These are phyloP conservation scores for Globisporangium lucens DNA, from an alignment of 352 stramenopile genomes.

Conservation along the genomic window DNA sequence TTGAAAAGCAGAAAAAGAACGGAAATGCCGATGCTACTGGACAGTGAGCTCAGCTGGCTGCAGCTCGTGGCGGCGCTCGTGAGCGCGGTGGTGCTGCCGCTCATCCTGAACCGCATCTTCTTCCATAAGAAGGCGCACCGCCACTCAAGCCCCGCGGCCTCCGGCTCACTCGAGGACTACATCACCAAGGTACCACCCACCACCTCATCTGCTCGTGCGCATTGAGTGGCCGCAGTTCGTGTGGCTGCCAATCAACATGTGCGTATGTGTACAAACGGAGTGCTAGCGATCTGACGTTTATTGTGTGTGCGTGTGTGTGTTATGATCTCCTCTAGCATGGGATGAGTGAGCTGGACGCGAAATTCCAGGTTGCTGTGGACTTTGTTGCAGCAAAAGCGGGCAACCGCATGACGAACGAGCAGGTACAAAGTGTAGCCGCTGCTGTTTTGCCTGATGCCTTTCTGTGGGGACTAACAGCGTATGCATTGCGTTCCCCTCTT, in stretches of 20 bases:
- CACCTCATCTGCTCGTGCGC: neutral
- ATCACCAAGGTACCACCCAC: slow-evolving; percentile 32
- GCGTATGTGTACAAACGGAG: neutral
- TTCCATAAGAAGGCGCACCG: slow-evolving; percentile 32
- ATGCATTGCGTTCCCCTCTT: neutral
- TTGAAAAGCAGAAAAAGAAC: neutral
- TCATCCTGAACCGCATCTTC: slow-evolving; percentile 55
- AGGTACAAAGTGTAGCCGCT: slow-evolving; percentile 27
- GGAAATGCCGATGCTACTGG: slow-evolving; percentile 6
- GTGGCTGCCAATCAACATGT: slow-evolving; percentile 1
- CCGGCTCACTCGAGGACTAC: slow-evolving; percentile 52
- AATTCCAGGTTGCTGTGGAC: slow-evolving; percentile 71
- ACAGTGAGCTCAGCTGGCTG: slow-evolving; percentile 24
- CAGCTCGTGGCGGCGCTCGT: slow-evolving; percentile 29
- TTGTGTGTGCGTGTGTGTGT: neutral
- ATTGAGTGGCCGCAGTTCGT: neutral
- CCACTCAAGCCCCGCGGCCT: slow-evolving; percentile 32
- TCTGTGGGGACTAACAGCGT: neutral
- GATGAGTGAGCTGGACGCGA: slow-evolving; percentile 56
- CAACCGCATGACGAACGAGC: slow-evolving; percentile 61
- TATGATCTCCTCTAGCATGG: slow-evolving; percentile 32
- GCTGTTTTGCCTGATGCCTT: neutral
- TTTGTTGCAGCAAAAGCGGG: slow-evolving; percentile 43
- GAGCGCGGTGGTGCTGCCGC: slow-evolving; percentile 36
- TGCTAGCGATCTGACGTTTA: neutral